A percentile compares a stretch with the other conserved stretches of the same genome.
Evolutionary conservation across 176 grass and related monocot species (phyloP).

Genomic region (Carex littledalei): DNA sequence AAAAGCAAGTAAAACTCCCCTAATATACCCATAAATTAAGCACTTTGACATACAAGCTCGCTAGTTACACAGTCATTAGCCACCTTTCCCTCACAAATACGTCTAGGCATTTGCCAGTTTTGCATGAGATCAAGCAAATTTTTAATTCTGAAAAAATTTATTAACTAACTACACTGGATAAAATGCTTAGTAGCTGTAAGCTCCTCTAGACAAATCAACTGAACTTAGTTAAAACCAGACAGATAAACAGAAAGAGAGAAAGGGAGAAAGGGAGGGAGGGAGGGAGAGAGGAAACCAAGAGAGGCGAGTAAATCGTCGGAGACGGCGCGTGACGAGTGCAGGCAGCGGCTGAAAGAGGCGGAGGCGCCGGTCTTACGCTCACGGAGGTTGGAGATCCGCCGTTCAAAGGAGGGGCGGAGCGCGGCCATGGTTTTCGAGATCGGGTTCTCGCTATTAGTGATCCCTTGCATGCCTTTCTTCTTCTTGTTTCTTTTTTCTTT

Average conservation of each 20-base stretch:
- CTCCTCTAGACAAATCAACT: neutral
- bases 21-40: neutral
- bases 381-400: conserved; percentile 20
- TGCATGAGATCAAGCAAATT: neutral
- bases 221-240: neutral
- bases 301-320: conserved; percentile 32
- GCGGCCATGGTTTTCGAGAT: conserved; percentile 28
- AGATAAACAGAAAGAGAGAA: neutral
- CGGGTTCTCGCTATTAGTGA: neutral
- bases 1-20: neutral
- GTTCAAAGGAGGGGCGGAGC: conserved; percentile 19
- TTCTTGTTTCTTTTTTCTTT: neutral
- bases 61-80: neutral
- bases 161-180: neutral
- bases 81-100: neutral
- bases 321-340: conserved; percentile 52
- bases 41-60: neutral
- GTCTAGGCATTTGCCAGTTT: neutral
- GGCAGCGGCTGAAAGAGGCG: conserved; percentile 38
- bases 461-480: conserved; percentile 4
- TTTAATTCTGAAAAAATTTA: neutral
- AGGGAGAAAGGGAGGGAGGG: neutral
- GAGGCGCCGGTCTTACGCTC: conserved; percentile 24
- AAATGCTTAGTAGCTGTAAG: neutral
- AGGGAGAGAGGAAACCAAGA: conserved; percentile 29